Base-by-base conservation (phyloP, 257 asterid genomes). In the Solanum arcanum region DNA sequence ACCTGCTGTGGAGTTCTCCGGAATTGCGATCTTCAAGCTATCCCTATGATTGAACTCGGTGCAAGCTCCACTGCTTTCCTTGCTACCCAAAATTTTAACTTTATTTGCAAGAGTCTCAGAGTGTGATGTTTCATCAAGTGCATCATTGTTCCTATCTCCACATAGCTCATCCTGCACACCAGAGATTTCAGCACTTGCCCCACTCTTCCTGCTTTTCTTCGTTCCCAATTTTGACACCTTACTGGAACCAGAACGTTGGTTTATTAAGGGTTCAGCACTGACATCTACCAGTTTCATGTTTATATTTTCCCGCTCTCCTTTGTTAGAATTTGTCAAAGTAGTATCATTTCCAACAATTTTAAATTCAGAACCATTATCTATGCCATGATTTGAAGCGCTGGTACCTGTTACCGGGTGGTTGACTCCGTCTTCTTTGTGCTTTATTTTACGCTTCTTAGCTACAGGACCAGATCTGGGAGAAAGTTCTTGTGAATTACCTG, bases 361-460 rank as follows among this genome's bases (percentile, higher is more conserved):
- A 18, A 77, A 68, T 56, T 29, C 20, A 14, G 16, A 84, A 47
- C 9, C 66, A 47, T 21, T 47, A 18, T 49, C 66, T 56, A 31
- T 62, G 16, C 21, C 46, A 69, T 10, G 69, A 60, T 37, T 46
- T 82, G 73, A 80, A 87, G 59, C 15, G 39, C 33, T 33, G 9
- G 31, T 70, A 46, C 56, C 90, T 87, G 73, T 87, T 47, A 86
- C 25, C 49, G 18, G 39, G 84, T 83, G 52, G 85, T 77, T 69
- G 78, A 64, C 25, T 77, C 1, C 76, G 88, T 89, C 91, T 88
- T 86, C 84, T 25, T 68, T 21, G 60, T 87, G 88, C 78, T 82
- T 89, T 85, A 72, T 18, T 86, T 92, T 93, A 33, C 80, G 91
- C 87, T 89, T 95, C 90, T 93, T 94, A 87, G 88, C 86, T 41